phyloP scores from a whole-genome alignment of 805 yeast genomes.

The Sungouiozyma intestinalis region DNA sequence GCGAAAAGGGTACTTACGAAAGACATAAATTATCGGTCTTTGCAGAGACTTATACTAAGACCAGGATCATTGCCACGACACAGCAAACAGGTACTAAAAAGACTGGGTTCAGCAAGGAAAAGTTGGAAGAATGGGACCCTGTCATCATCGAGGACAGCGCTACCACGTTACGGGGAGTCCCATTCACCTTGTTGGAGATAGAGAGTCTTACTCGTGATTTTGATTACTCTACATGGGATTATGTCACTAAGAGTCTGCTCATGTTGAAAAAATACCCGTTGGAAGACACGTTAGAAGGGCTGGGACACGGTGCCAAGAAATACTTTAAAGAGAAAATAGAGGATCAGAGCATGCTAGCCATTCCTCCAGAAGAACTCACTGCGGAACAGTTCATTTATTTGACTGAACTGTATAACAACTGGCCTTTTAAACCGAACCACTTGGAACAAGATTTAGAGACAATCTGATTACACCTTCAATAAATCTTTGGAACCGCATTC shows the following conservation, averaged over 20 bases:
- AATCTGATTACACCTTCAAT: too few relatives aligned
- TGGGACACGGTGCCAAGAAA: constrained; percentile 77
- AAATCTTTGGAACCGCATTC: too few relatives aligned
- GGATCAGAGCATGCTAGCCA: constrained; percentile 31
- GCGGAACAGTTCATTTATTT: constrained; percentile 45
- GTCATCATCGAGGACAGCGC: constrained; percentile 25
- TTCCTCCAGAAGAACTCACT: constrained; percentile 39
- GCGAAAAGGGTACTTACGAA: constrained; percentile 39
- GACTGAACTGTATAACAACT: constrained; percentile 42
- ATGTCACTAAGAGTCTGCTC: constrained; percentile 52
- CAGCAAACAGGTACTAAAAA: constrained; percentile 11
- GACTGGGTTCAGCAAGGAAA: constrained; percentile 11
- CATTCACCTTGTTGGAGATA: constrained; percentile 49
- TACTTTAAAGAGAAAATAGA: constrained; percentile 32
- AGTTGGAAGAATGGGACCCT: constrained; percentile 23
- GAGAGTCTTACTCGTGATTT: constrained; percentile 36
- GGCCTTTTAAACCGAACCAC: constrained; percentile 79
- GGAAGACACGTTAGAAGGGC: constrained; percentile 35
- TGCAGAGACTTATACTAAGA: constrained; percentile 52
- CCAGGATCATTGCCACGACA: constrained; percentile 45
- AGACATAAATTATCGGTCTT: constrained; percentile 58
- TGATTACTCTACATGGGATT: constrained; percentile 52
- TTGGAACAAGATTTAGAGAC: not conserved
- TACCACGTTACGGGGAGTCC: constrained; percentile 24
- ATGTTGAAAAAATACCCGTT: constrained; percentile 38